These are phyloP conservation scores for Termitomyces sp. DNA, from an alignment of 1,284 basidiomycete species.

Conservation along the genomic window DNA sequence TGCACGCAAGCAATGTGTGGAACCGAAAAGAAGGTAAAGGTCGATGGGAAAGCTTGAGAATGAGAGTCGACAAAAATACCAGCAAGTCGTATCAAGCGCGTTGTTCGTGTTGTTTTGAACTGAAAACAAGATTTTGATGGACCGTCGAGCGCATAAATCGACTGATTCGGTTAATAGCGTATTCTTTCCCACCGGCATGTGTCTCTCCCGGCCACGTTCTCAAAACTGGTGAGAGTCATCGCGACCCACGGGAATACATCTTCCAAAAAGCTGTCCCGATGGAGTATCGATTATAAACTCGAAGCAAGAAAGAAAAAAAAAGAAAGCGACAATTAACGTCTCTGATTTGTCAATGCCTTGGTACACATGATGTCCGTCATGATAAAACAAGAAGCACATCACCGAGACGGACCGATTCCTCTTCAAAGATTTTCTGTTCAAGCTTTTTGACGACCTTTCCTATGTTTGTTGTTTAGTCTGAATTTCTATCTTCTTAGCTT, in stretches of 20 bases:
- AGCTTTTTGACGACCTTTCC: conserved; percentile 39
- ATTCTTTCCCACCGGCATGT: conserved; percentile 6
- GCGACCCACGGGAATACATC: neutral
- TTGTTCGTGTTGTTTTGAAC: conserved; percentile 8
- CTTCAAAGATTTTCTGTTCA: conserved; percentile 36
- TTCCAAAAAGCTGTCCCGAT: neutral
- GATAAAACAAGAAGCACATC: conserved; percentile 34
- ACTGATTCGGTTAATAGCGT: neutral
- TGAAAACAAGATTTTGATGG: conserved; percentile 1
- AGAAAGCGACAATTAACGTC: neutral
- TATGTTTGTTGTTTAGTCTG: too few species aligned
- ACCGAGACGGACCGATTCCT: conserved; percentile 38
- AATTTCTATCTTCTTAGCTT: too few species aligned
- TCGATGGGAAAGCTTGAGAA: conserved; percentile 4
- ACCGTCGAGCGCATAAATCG: neutral
- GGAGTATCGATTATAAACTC: neutral
- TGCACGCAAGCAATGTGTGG: conserved; percentile 2
- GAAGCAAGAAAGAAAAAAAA: neutral
- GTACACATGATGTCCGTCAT: neutral
- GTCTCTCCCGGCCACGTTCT: neutral
- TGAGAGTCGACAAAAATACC: conserved; percentile 11
- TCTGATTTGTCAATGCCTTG: neutral
- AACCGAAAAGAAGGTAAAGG: conserved; percentile 5
- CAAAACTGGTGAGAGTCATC: conserved; percentile 1
- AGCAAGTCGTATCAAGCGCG: conserved; percentile 13